phyloP scores from a whole-genome alignment of 306 rosid genomes.

The Prosopis cineraria region DNA sequence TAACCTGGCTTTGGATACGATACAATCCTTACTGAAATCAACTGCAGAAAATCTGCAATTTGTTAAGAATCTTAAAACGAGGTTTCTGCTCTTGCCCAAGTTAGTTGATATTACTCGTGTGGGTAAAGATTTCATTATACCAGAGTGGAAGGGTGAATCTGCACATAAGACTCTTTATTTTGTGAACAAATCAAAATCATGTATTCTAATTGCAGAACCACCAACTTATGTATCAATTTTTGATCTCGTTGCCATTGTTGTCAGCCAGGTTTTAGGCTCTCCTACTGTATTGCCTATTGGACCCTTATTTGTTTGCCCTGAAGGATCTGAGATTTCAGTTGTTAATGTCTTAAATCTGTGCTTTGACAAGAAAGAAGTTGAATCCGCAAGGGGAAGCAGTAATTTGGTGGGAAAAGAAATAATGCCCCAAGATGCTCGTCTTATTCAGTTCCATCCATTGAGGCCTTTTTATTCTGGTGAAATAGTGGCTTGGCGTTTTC shows the following conservation, averaged over 20 bases:
- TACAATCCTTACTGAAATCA: slow-evolving; percentile 56
- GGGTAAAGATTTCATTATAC: slow-evolving; percentile 61
- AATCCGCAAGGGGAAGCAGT: slow-evolving; percentile 54
- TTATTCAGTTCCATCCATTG: slow-evolving; percentile 90
- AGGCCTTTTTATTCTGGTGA: slow-evolving; percentile 95
- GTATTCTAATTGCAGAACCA: slow-evolving; percentile 85
- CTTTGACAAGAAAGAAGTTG: slow-evolving; percentile 79
- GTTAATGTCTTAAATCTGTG: slow-evolving; percentile 76
- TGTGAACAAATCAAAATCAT: slow-evolving; percentile 62
- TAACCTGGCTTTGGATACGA: slow-evolving; percentile 47
- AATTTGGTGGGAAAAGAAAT: slow-evolving; percentile 79
- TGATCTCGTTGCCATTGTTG: slow-evolving; percentile 81
- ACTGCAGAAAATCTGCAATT: slow-evolving; percentile 82
- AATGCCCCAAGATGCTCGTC: slow-evolving; percentile 87
- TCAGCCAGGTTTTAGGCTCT: slow-evolving; percentile 88
- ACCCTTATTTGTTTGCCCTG: slow-evolving; percentile 82
- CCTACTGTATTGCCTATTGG: slow-evolving; percentile 84
- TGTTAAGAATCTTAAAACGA: slow-evolving; percentile 77
- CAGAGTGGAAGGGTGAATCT: slow-evolving; percentile 70
- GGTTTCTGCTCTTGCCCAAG: slow-evolving; percentile 78
- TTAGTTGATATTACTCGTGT: slow-evolving; percentile 70
- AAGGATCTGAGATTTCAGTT: slow-evolving; percentile 77
- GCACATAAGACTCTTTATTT: slow-evolving; percentile 72
- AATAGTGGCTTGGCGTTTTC: slow-evolving; percentile 96
- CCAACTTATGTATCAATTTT: slow-evolving; percentile 70